These are phyloP conservation scores for Sporothrix variecibatus DNA, from an alignment of 2,329 filamentous ascomycete species.

Conservation along the genomic window DNA sequence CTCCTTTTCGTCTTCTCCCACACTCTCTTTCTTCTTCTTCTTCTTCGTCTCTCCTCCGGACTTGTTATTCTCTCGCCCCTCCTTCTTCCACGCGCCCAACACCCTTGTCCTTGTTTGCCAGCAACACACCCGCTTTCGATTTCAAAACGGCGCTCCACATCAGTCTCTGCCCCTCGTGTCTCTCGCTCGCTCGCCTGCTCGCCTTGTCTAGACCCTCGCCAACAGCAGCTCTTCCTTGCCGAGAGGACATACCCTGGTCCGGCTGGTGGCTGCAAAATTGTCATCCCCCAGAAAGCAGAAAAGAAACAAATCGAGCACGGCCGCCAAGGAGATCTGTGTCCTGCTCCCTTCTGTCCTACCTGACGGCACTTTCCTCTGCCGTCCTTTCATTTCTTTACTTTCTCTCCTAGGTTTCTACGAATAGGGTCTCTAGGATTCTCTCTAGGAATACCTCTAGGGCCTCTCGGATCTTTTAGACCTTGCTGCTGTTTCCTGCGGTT, in stretches of 20 bases:
- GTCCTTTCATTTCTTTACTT: not conserved
- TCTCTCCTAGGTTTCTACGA: not conserved
- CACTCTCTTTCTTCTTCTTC: not conserved
- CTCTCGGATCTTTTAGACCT: not conserved
- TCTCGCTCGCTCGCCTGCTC: conserved; percentile 18
- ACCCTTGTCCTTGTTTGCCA: conserved; percentile 19
- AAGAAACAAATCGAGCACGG: conserved; percentile 19
- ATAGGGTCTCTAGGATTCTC: not conserved
- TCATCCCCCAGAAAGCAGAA: conserved; percentile 13
- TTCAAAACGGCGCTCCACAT: not conserved
- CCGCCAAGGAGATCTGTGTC: conserved; percentile 22
- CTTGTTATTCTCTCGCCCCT: not conserved
- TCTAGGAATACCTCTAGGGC: not conserved
- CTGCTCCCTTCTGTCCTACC: conserved; percentile 23
- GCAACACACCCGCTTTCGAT: not conserved
- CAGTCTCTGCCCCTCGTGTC: conserved; percentile 11
- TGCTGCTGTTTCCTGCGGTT: not conserved
- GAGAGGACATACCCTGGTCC: conserved; percentile 14
- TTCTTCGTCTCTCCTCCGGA: not conserved
- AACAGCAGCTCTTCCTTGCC: conserved; percentile 16
- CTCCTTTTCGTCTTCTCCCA: not conserved
- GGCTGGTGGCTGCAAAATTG: conserved; percentile 16
- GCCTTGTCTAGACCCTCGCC: conserved; percentile 5
- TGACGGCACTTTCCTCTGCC: conserved; percentile 8
- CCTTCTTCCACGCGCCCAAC: not conserved